Evolutionary conservation across 495 filamentous ascomycete genomes (phyloP).

Genomic region (Emericellopsis terricola): DNA sequence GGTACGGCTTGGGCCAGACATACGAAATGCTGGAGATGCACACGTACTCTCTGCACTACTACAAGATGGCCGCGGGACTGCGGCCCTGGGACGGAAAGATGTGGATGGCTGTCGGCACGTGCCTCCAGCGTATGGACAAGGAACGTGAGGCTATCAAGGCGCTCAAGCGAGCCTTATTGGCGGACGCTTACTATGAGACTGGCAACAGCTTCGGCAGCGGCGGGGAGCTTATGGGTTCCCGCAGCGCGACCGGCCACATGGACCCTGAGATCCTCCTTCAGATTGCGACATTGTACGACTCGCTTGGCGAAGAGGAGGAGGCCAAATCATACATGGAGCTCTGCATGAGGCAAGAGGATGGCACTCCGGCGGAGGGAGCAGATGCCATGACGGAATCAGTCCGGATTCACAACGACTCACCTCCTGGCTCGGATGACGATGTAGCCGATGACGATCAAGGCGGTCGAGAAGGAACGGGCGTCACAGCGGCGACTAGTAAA

Average conservation of each 20-base stretch:
- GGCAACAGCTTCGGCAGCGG: slow-evolving; percentile 27
- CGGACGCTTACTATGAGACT: slow-evolving; percentile 60
- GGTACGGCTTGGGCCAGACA: slow-evolving; percentile 94
- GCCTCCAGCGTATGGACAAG: slow-evolving; percentile 72
- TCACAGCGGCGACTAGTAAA: slow-evolving; percentile 76
- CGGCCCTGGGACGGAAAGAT: slow-evolving; percentile 90
- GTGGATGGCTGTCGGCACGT: slow-evolving; percentile 92
- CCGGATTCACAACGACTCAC: slow-evolving; percentile 24
- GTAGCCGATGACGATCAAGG: slow-evolving; percentile 19
- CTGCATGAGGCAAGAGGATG: slow-evolving; percentile 75
- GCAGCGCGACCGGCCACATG: slow-evolving; percentile 37
- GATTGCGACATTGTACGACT: slow-evolving; percentile 80
- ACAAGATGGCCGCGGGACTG: slow-evolving; percentile 82
- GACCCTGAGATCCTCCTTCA: slow-evolving; percentile 83
- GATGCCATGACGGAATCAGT: slow-evolving; percentile 29
- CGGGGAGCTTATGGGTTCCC: slow-evolving; percentile 8
- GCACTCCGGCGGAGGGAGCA: slow-evolving; percentile 16
- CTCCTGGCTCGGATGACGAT: slow-evolving; percentile 33
- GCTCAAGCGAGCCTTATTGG: slow-evolving; percentile 75
- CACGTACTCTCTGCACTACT: slow-evolving; percentile 91
- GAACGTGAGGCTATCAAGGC: slow-evolving; percentile 80
- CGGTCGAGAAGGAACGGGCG: slow-evolving; percentile 41
- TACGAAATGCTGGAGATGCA: slow-evolving; percentile 98
- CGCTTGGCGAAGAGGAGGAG: slow-evolving; percentile 53
- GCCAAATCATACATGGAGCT: slow-evolving; percentile 89